Evolutionary conservation across 2,329 filamentous ascomycete species (phyloP).

Genomic region (Tetracladium maxilliforme): DNA sequence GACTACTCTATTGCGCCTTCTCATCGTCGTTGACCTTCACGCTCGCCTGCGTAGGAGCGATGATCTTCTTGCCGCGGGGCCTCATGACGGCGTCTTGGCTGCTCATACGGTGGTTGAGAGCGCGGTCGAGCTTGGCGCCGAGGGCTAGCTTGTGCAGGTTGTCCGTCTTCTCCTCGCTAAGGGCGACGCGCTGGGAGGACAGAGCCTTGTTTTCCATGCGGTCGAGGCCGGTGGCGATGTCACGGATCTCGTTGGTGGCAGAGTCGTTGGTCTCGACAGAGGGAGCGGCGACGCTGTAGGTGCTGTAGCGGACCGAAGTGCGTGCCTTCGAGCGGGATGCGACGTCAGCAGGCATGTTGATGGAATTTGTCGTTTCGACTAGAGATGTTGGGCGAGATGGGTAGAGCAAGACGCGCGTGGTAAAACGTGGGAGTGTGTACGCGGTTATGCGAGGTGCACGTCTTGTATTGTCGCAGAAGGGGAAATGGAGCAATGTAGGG

Average conservation of each 20-base stretch:
- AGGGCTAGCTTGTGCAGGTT: conserved; percentile 56
- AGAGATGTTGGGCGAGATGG: conserved; percentile 1
- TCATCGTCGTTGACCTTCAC: conserved; percentile 20
- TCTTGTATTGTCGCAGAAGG: neutral
- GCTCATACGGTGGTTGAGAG: conserved; percentile 53
- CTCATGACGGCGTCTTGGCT: conserved; percentile 57
- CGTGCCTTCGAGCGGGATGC: conserved; percentile 22
- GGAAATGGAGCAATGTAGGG: neutral
- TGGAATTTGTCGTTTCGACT: neutral
- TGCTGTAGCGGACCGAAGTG: conserved; percentile 35
- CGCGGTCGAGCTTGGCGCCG: conserved; percentile 60
- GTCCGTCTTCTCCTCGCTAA: conserved; percentile 50
- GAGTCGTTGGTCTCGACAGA: conserved; percentile 24
- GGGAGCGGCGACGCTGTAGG: conserved; percentile 28
- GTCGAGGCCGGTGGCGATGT: conserved; percentile 48
- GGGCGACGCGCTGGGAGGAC: conserved; percentile 50
- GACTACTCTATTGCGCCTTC: too few relatives aligned
- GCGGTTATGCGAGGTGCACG: too few relatives aligned
- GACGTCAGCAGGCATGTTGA: conserved; percentile 4
- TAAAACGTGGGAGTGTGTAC: too few relatives aligned
- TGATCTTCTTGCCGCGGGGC: conserved; percentile 13
- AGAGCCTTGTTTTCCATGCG: conserved; percentile 58
- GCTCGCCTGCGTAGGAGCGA: conserved; percentile 6
- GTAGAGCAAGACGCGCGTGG: neutral
- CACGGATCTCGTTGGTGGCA: conserved; percentile 31